A percentile compares a stretch with the other conserved stretches of the same genome.
phyloP scores from a whole-genome alignment of 2,329 filamentous ascomycete species.

The Pyrenophora teres region DNA sequence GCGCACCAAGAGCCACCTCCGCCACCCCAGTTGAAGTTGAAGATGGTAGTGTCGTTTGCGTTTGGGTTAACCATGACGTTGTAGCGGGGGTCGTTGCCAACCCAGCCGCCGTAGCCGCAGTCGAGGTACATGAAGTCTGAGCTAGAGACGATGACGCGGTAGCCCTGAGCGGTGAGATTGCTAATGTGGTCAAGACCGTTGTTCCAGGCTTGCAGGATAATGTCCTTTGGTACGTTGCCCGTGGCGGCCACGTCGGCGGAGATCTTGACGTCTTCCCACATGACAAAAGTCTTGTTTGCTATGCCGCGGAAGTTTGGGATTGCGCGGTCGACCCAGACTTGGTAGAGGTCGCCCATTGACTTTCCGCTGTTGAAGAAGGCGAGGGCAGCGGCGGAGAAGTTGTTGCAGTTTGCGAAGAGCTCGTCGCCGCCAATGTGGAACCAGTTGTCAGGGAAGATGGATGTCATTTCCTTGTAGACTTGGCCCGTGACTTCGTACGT shows the following conservation, averaged over 20 bases:
- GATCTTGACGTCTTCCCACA: constrained; percentile 62
- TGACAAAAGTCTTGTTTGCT: constrained; percentile 58
- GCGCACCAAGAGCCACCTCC: constrained; percentile 62
- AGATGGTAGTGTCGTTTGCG: constrained; percentile 39
- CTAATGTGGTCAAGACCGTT: constrained; percentile 57
- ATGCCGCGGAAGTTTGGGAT: constrained; percentile 56
- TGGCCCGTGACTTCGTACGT: constrained; percentile 60
- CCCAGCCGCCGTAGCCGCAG: constrained; percentile 60
- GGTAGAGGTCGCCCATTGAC: constrained; percentile 57
- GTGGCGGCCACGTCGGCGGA: constrained; percentile 51
- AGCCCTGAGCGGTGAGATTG: constrained; percentile 57
- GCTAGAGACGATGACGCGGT: constrained; percentile 62
- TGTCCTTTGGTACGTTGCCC: constrained; percentile 54
- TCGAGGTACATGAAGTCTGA: constrained; percentile 63
- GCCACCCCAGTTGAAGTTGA: constrained; percentile 62
- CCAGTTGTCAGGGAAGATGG: constrained; percentile 57
- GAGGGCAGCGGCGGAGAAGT: constrained; percentile 57
- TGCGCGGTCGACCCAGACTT: constrained; percentile 60
- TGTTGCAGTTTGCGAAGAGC: constrained; percentile 62
- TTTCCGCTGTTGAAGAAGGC: constrained; percentile 58
- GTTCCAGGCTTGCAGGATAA: constrained; percentile 62
- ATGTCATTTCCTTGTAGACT: constrained; percentile 59
- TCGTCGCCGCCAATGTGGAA: constrained; percentile 64
- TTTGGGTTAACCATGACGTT: constrained; percentile 59
- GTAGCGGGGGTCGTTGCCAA: constrained; percentile 62